A percentile compares a stretch with the other conserved stretches of the same genome.
Evolutionary conservation across 1,139 yeast species (phyloP).

Genomic region (Geotrichum siamense): DNA sequence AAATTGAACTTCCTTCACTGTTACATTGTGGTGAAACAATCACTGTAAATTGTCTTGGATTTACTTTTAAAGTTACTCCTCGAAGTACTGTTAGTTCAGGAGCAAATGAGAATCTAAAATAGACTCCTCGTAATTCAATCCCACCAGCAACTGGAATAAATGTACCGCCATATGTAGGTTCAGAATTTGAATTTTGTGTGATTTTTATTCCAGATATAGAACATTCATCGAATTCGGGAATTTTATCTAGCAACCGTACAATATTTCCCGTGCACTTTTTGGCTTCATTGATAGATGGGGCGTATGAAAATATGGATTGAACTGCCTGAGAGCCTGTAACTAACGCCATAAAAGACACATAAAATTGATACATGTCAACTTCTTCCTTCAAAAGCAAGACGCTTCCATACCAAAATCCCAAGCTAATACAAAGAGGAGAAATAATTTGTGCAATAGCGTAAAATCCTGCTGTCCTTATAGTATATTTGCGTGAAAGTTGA

Average conservation of each 20-base stretch:
- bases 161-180: slow-evolving; percentile 12
- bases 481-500: slow-evolving; percentile 25
- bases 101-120: slow-evolving; percentile 79
- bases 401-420: slow-evolving; percentile 38
- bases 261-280: slow-evolving; percentile 64
- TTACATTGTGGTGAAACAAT: slow-evolving; percentile 87
- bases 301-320: slow-evolving; percentile 81
- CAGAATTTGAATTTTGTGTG: slow-evolving; percentile 15
- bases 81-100: slow-evolving; percentile 63
- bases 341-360: slow-evolving; percentile 41
- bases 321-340: slow-evolving; percentile 82
- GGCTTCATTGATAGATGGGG: slow-evolving; percentile 55
- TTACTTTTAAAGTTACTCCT: slow-evolving; percentile 56
- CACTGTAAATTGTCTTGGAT: slow-evolving; percentile 79
- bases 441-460: slow-evolving; percentile 35
- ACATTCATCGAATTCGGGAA: slow-evolving; percentile 49
- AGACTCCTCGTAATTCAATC: slow-evolving; percentile 55
- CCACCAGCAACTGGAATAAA: slow-evolving; percentile 42
- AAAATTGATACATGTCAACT: slow-evolving; percentile 30
- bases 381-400: slow-evolving; percentile 28
- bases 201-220: slow-evolving; percentile 48
- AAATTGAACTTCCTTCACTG: slow-evolving; percentile 85
- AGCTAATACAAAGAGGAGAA: slow-evolving; percentile 36
- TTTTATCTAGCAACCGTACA: slow-evolving; percentile 62
- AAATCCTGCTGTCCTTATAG: slow-evolving; percentile 29